phyloP scores from a whole-genome alignment of 768 basidiomycete species.

The Termitomyces sp. region DNA sequence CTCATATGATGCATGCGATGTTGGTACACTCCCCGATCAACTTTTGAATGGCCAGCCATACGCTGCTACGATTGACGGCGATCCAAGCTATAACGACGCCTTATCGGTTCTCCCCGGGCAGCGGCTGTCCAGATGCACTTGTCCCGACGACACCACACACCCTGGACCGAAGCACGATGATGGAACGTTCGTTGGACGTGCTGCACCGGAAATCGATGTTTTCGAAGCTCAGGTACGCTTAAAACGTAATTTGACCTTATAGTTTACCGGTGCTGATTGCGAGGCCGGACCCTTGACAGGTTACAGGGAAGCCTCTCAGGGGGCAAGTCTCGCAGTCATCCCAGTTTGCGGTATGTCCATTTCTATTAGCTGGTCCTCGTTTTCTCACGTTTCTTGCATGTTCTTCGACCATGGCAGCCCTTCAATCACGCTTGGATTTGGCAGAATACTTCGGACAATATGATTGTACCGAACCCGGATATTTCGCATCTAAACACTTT shows the following conservation, averaged over 20 bases:
- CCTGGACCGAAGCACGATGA: constrained; percentile 73
- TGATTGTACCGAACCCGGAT: constrained; percentile 50
- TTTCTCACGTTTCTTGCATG: constrained; percentile 4
- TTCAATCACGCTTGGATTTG: constrained; percentile 70
- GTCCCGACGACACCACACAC: constrained; percentile 63
- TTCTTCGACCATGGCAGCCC: constrained; percentile 38
- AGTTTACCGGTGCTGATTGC: constrained; percentile 9
- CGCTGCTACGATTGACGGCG: constrained; percentile 58
- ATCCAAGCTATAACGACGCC: constrained; percentile 29
- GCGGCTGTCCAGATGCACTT: constrained; percentile 78
- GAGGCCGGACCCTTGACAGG: constrained; percentile 30
- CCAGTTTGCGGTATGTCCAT: constrained; percentile 63
- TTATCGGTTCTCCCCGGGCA: constrained; percentile 78
- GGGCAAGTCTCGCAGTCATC: constrained; percentile 78
- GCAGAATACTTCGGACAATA: constrained; percentile 56
- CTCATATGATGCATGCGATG: constrained; percentile 75
- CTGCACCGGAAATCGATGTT: constrained; percentile 86
- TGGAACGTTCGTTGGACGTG: constrained; percentile 71
- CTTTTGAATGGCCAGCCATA: constrained; percentile 60
- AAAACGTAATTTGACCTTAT: background rate
- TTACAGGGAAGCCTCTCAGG: constrained; percentile 38
- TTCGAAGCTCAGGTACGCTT: constrained; percentile 67
- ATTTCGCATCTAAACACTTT: constrained; percentile 59
- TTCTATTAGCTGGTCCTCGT: background rate
- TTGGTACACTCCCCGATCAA: constrained; percentile 79